Evolutionary conservation across 768 basidiomycete genomes (phyloP), one percentile per base, ranked within the genome.

Genomic region (Lactifluus pinguis): DNA sequence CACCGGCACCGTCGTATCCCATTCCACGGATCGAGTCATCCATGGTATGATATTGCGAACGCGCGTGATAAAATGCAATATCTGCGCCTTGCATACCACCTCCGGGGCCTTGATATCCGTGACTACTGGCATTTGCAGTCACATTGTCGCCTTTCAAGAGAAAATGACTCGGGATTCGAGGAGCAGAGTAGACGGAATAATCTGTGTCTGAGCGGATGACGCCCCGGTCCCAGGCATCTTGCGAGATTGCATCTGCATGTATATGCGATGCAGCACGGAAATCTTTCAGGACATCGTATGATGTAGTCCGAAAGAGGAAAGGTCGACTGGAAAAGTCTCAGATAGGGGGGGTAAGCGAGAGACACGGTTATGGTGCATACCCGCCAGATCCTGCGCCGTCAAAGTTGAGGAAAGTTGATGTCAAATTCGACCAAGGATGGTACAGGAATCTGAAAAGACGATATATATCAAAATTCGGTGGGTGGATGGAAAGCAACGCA

Each of bases 301-400:
- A 85, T 0, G 87, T 87, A 0, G 83, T 78, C 3, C 90, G 85
- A 74, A 92, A 92, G 38, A 91, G 76, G 17, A 89, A 72, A 1
- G 91, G 89, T 0, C 87, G 87, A 8, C 88, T 89, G 4, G 10
- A 10, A 39, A 52, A 25, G 34, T 8, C 9, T 48, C 5, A 58
- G 29, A 14, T 58, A 3, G 25, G 41, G 25, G 41, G 25, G 66
- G 49, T 67, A 19, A 34, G 36, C 49, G 34, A 34, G 32, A 2
- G 6, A 10, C 25, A n/a, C 10, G 13, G 14, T 25, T 39, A 4
- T 10, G 13, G 17, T 3, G 68, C 79, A 53, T 66, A 88, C 87
- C 89, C 88, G 68, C 89, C 90, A 1, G 84, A 78, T 14, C 84
- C 83, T 3, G 89, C 89, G 14, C 91, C 90, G 71, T 93, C 91